Evolutionary conservation across 2,329 filamentous ascomycete species (phyloP).

Genomic region (Curvularia sp.): DNA sequence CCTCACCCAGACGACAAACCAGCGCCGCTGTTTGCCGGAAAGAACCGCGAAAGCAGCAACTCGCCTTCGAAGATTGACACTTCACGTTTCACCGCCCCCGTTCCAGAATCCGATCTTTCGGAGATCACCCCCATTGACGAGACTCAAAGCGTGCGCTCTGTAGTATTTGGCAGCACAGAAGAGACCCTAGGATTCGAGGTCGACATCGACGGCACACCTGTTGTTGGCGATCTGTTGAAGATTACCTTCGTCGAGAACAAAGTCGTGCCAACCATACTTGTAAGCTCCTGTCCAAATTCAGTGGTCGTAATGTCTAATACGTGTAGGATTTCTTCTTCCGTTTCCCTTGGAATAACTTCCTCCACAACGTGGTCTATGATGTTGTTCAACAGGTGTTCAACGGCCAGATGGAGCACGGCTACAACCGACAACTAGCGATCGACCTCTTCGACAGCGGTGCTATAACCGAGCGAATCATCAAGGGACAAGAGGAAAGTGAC

Average conservation of each 20-base stretch:
- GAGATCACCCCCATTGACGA: conserved; percentile 50
- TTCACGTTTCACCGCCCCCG: conserved; percentile 37
- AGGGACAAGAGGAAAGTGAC: conserved; percentile 86
- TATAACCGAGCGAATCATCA: conserved; percentile 89
- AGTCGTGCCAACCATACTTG: conserved; percentile 93
- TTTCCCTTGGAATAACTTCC: conserved; percentile 99
- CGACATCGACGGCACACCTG: conserved; percentile 70
- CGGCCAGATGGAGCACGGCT: conserved; percentile 94
- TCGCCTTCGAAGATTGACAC: conserved; percentile 39
- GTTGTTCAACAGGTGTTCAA: conserved; percentile 99
- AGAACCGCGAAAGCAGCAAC: conserved; percentile 42
- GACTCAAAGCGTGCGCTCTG: conserved; percentile 41
- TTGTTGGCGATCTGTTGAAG: conserved; percentile 94
- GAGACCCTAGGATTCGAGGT: conserved; percentile 59
- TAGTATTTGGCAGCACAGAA: conserved; percentile 46
- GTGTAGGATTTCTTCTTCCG: conserved; percentile 94
- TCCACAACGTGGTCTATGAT: conserved; percentile 99
- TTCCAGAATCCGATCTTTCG: conserved; percentile 39
- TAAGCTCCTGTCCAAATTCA: conserved; percentile 58
- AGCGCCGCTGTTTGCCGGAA: conserved; percentile 67
- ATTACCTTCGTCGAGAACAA: conserved; percentile 94
- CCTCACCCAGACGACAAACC: conserved; percentile 72
- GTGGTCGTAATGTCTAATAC: neutral
- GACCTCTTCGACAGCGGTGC: conserved; percentile 91
- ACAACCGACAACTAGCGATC: conserved; percentile 86